Evolutionary conservation across 805 yeast species (phyloP).

Genomic region (Lachancea lanzarotensis): DNA sequence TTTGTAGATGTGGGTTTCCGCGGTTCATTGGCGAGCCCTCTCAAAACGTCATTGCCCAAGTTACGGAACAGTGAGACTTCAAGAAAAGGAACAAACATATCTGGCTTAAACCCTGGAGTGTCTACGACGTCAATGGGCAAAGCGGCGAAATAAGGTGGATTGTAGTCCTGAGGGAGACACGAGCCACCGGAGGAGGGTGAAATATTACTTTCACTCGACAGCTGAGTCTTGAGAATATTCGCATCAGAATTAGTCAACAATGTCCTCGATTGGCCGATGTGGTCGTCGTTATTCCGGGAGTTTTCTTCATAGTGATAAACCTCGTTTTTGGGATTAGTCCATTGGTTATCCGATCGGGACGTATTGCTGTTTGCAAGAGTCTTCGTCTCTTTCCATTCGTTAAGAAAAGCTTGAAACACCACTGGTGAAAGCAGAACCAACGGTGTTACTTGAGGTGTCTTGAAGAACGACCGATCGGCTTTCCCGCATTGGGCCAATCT

Average conservation of each 20-base stretch:
- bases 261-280: constrained; percentile 1
- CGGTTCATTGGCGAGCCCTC: constrained; percentile 58
- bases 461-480: constrained; percentile 25
- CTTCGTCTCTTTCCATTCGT: constrained; percentile 19
- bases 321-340: neutral
- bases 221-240: constrained; percentile 12
- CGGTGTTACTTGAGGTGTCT: constrained; percentile 27
- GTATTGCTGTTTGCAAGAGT: constrained; percentile 5
- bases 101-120: constrained; percentile 64
- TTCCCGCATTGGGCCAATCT: constrained; percentile 27
- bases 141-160: constrained; percentile 51
- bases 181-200: neutral
- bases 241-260: constrained; percentile 14
- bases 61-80: constrained; percentile 64
- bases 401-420: constrained; percentile 32
- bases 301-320: constrained; percentile 5
- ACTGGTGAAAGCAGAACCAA: constrained; percentile 34
- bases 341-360: neutral
- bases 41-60: constrained; percentile 50
- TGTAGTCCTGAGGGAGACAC: constrained; percentile 19
- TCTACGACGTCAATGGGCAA: constrained; percentile 64
- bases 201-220: neutral
- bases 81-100: constrained; percentile 65
- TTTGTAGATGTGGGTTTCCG: constrained; percentile 55
- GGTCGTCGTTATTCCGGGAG: neutral